These are phyloP conservation scores for Chrysosporium queenslandicum DNA, from an alignment of 2,329 filamentous ascomycete genomes.

Conservation along the genomic window DNA sequence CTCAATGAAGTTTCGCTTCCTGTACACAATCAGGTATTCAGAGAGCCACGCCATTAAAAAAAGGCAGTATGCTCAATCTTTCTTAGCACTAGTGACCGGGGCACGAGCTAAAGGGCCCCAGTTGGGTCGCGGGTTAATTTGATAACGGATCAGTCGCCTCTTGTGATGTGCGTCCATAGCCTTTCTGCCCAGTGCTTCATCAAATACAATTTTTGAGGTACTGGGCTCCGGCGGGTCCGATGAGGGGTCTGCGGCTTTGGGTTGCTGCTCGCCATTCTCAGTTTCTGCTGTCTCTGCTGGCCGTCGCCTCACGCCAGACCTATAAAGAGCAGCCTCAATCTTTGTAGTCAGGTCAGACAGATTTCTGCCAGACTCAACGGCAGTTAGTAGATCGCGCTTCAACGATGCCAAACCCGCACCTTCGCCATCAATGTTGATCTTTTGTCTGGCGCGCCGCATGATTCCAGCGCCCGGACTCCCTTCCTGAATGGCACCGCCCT, in stretches of 20 bases:
- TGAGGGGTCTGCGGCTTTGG: neutral
- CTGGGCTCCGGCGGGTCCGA: constrained; percentile 23
- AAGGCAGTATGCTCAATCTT: neutral
- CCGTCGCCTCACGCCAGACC: constrained; percentile 24
- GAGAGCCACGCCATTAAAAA: too few relatives aligned
- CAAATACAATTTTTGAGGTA: constrained; percentile 59
- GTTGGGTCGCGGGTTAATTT: constrained; percentile 78
- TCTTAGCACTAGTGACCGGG: constrained; percentile 1
- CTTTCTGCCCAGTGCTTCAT: constrained; percentile 66
- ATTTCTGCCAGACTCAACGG: constrained; percentile 28
- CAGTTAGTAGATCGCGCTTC: constrained; percentile 30
- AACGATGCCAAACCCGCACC: constrained; percentile 26
- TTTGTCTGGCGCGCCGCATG: constrained; percentile 40
- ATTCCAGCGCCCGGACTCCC: constrained; percentile 64
- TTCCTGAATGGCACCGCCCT: constrained; percentile 57
- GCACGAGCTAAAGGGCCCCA: constrained; percentile 72
- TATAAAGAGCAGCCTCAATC: constrained; percentile 38
- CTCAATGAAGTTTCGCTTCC: neutral
- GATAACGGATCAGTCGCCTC: constrained; percentile 71
- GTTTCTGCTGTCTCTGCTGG: neutral
- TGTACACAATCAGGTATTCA: too few relatives aligned
- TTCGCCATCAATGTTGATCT: constrained; percentile 22
- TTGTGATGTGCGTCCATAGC: constrained; percentile 39
- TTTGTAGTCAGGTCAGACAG: constrained; percentile 33
- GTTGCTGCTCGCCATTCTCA: neutral